Percentiles rank a stretch among this genome's conserved stretches.
Evolutionary conservation across 2,329 filamentous ascomycete species (phyloP).

Genomic region (Neodidymelliopsis sp.): DNA sequence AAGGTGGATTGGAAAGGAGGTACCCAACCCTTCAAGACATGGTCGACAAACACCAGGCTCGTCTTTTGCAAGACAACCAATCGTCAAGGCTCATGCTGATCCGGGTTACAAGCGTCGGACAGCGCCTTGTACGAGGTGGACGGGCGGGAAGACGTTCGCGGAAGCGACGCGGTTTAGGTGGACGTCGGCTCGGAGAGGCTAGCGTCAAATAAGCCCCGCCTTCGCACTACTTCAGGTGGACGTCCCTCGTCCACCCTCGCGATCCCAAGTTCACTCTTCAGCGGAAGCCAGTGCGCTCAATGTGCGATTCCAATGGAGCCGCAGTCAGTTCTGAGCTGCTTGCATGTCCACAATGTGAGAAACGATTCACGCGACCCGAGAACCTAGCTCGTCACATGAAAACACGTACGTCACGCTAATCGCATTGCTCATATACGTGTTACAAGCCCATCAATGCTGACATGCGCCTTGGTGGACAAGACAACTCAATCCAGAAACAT

Average conservation of each 20-base stretch:
- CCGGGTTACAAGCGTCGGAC: background rate
- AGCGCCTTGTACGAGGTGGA: slow-evolving; percentile 8
- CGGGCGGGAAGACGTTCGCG: background rate
- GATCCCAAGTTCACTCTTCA: background rate
- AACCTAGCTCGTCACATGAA: slow-evolving; percentile 16
- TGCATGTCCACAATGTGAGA: slow-evolving; percentile 8
- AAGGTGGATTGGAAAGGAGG: too few species aligned
- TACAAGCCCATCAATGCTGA: background rate
- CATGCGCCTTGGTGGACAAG: background rate
- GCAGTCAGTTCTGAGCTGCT: background rate
- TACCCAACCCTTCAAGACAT: too few species aligned
- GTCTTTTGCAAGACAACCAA: background rate
- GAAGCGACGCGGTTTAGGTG: background rate
- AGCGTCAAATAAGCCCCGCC: too few species aligned
- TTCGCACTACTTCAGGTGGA: background rate
- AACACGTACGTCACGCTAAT: slow-evolving; percentile 16
- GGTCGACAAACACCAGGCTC: too few species aligned
- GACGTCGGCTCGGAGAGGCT: too few species aligned
- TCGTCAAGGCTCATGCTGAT: background rate
- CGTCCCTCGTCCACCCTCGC: background rate
- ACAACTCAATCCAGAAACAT: slow-evolving; percentile 7
- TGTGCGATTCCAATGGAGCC: background rate
- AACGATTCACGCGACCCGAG: slow-evolving; percentile 12
- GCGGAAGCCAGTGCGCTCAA: background rate
- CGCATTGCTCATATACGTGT: background rate